phyloP scores from a whole-genome alignment of 2,329 filamentous ascomycete genomes.

The Lojkania enalia region DNA sequence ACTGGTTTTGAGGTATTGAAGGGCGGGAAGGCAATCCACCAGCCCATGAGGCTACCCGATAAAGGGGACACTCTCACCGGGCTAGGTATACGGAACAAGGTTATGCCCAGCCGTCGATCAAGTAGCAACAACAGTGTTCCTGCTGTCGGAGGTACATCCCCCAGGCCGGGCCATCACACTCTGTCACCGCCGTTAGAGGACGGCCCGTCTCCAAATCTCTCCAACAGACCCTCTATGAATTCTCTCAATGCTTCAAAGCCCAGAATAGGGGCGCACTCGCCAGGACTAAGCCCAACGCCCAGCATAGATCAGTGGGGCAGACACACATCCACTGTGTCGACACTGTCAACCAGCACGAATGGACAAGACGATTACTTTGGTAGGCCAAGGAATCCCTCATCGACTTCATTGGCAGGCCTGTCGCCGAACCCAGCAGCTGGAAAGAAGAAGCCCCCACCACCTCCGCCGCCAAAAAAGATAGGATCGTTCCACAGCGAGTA shows the following conservation, averaged over 20 bases:
- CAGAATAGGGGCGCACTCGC: slow-evolving; percentile 38
- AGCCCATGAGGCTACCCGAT: slow-evolving; percentile 56
- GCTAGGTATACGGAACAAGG: slow-evolving; percentile 52
- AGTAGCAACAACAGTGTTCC: slow-evolving; percentile 44
- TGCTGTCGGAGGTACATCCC: slow-evolving; percentile 34
- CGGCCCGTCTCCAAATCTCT: slow-evolving; percentile 32
- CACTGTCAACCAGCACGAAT: slow-evolving; percentile 31
- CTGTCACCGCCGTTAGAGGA: slow-evolving; percentile 31
- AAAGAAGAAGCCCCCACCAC: slow-evolving; percentile 74
- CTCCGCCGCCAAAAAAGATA: slow-evolving; percentile 68
- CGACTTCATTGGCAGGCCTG: slow-evolving; percentile 42
- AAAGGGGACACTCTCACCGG: slow-evolving; percentile 52
- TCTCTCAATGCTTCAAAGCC: slow-evolving; percentile 40
- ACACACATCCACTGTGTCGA: slow-evolving; percentile 36
- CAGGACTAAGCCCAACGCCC: slow-evolving; percentile 35
- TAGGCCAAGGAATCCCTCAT: slow-evolving; percentile 49
- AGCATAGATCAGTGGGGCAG: slow-evolving; percentile 33
- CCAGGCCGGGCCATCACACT: slow-evolving; percentile 27
- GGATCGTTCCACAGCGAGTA: slow-evolving; percentile 57
- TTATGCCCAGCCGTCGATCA: slow-evolving; percentile 31
- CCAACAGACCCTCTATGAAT: slow-evolving; percentile 40
- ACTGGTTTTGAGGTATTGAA: slow-evolving; percentile 63
- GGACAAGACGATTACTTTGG: slow-evolving; percentile 43
- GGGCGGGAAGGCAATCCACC: slow-evolving; percentile 67
- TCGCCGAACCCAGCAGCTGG: slow-evolving; percentile 48